phyloP scores from a whole-genome alignment of 148 eudicot genomes.

The Vaccinium macrocarpon region DNA sequence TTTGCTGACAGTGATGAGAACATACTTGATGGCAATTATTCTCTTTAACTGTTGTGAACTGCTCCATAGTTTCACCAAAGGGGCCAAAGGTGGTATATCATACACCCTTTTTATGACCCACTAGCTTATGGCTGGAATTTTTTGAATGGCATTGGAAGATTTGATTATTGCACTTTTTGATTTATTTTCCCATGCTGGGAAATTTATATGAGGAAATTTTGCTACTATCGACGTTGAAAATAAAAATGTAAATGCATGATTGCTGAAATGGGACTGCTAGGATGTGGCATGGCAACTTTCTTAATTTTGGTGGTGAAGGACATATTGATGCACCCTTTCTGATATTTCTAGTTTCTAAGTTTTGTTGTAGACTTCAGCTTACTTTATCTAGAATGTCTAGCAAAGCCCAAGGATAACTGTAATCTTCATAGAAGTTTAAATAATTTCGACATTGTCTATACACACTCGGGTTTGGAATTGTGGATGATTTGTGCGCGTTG shows the following conservation, averaged over 20 bases:
- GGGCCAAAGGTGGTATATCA: neutral
- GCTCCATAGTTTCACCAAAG: neutral
- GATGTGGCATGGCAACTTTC: neutral
- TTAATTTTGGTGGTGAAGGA: neutral
- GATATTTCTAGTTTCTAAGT: neutral
- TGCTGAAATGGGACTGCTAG: neutral
- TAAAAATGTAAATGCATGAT: neutral
- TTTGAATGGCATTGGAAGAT: neutral
- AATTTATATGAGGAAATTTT: neutral
- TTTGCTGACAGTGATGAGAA: conserved; percentile 2
- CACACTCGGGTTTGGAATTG: neutral
- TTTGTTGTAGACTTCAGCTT: conserved; percentile 2
- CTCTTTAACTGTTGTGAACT: neutral
- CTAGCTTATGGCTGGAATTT: neutral
- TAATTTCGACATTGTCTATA: neutral
- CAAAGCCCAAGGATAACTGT: neutral
- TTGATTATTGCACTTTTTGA: neutral
- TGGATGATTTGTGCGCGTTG: neutral
- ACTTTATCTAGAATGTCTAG: neutral
- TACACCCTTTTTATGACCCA: conserved; percentile 4
- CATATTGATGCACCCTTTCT: neutral
- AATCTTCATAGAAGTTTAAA: neutral
- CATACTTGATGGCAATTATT: neutral
- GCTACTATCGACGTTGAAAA: neutral
- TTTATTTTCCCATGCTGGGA: neutral